Conservation (phyloP, 257 asterid genomes). For the Leonotis leonurus region DNA sequence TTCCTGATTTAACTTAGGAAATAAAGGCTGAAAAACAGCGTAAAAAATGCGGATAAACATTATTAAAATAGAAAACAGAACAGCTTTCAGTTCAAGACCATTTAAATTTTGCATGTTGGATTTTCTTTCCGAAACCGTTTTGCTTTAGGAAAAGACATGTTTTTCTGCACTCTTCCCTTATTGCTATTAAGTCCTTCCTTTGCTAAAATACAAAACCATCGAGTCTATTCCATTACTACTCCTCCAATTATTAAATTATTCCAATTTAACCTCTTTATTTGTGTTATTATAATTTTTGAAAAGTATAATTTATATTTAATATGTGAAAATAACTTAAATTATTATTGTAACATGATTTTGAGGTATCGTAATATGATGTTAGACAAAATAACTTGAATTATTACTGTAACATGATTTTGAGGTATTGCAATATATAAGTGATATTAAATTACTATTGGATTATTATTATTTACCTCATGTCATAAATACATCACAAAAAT, state of each 20-base stretch:
- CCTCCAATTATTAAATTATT: neutral
- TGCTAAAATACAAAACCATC: neutral
- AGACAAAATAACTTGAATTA: too few species aligned
- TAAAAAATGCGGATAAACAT: neutral
- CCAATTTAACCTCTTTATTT: neutral
- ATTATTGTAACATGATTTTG: too few species aligned
- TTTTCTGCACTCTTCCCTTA: neutral
- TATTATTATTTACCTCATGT: neutral
- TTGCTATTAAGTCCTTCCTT: neutral
- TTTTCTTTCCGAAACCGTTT: neutral
- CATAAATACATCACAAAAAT: neutral
- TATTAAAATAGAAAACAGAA: neutral
- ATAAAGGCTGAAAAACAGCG: neutral
- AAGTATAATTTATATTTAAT: too few species aligned
- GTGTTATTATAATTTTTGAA: too few species aligned
- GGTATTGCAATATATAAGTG: neutral
- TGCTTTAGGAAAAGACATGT: neutral
- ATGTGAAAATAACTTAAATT: too few species aligned
- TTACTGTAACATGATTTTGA: too few species aligned
- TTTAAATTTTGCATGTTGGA: constrained; percentile 2
- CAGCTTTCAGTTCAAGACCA: neutral
- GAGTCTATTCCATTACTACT: neutral
- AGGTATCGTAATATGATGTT: too few species aligned
- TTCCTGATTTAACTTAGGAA: neutral
- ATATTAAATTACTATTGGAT: too few species aligned